These are phyloP conservation scores for Mycena leptocephala DNA, from an alignment of 768 basidiomycete genomes.

Conservation along the genomic window DNA sequence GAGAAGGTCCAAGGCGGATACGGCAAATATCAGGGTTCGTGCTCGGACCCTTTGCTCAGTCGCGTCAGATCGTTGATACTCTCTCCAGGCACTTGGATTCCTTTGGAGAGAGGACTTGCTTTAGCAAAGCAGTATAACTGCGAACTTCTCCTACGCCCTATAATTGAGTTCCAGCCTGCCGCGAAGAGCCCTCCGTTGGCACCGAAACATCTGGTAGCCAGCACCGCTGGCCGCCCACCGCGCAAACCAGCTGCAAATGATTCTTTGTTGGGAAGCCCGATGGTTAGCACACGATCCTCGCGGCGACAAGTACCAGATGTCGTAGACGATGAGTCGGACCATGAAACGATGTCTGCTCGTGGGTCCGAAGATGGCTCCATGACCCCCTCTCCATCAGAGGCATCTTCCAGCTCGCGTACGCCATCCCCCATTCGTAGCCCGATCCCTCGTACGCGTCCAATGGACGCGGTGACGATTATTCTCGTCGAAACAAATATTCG, in stretches of 20 bases:
- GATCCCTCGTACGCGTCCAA: slow-evolving; percentile 63
- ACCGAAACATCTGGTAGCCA: slow-evolving; percentile 94
- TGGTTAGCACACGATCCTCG: slow-evolving; percentile 74
- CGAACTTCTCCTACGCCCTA: slow-evolving; percentile 88
- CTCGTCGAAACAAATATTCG: slow-evolving; percentile 63
- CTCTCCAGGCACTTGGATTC: slow-evolving; percentile 95
- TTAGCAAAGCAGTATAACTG: slow-evolving; percentile 96
- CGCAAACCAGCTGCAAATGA: slow-evolving; percentile 62
- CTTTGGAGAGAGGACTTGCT: slow-evolving; percentile 89
- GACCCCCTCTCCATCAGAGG: slow-evolving; percentile 91
- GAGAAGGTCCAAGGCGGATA: slow-evolving; percentile 99
- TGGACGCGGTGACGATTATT: slow-evolving; percentile 54
- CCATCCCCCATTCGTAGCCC: slow-evolving; percentile 88
- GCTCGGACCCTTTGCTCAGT: slow-evolving; percentile 16
- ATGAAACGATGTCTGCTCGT: slow-evolving; percentile 75
- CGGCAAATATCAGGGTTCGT: slow-evolving; percentile 97
- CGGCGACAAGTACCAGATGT: slow-evolving; percentile 66
- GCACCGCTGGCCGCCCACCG: slow-evolving; percentile 67
- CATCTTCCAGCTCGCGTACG: slow-evolving; percentile 91
- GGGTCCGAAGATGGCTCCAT: slow-evolving; percentile 92
- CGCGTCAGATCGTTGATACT: not conserved
- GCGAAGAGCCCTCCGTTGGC: slow-evolving; percentile 95
- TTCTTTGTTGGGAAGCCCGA: slow-evolving; percentile 49
- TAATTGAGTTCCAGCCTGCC: slow-evolving; percentile 94
- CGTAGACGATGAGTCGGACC: slow-evolving; percentile 73